These are phyloP conservation scores for Kuraishia floccosa DNA, from an alignment of 805 yeast species.

Conservation along the genomic window DNA sequence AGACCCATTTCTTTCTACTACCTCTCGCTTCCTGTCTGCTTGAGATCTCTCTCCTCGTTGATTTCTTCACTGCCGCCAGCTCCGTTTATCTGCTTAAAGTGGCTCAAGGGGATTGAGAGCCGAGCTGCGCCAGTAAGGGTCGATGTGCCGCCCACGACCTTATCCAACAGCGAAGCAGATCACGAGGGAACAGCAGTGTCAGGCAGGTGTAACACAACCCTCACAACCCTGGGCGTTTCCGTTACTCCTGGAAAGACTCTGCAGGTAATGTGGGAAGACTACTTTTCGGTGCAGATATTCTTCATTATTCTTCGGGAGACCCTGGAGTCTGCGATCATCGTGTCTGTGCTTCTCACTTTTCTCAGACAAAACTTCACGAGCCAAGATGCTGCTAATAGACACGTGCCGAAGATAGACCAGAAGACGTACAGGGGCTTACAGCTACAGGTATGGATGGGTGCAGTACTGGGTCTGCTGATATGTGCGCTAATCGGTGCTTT, in stretches of 20 bases:
- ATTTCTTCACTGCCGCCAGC: no score
- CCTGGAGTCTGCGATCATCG: slow-evolving; percentile 63
- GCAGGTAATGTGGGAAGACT: slow-evolving; percentile 34
- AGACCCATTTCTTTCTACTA: slow-evolving; percentile 67
- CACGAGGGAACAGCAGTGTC: no score
- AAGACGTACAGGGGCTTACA: slow-evolving; percentile 30
- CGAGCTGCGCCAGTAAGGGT: no score
- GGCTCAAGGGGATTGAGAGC: no score
- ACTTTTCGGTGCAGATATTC: slow-evolving; percentile 63
- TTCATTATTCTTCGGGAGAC: slow-evolving; percentile 68
- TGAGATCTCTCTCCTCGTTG: no score
- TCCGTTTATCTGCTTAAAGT: no score
- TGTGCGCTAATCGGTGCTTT: slow-evolving; percentile 66
- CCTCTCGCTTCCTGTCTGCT: no score
- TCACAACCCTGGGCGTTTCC: no score
- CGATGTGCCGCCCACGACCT: no score
- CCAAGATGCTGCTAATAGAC: slow-evolving; percentile 14
- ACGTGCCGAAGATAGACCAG: slow-evolving; percentile 17
- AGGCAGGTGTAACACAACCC: no score
- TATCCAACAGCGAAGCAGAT: no score
- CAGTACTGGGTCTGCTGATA: slow-evolving; percentile 53
- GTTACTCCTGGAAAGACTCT: no score
- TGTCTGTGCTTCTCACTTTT: slow-evolving; percentile 63
- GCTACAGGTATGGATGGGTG: slow-evolving; percentile 77
- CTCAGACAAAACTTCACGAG: slow-evolving; percentile 45